These are phyloP conservation scores for Neurospora intermedia DNA, from an alignment of 495 filamentous ascomycete genomes.

Conservation along the genomic window DNA sequence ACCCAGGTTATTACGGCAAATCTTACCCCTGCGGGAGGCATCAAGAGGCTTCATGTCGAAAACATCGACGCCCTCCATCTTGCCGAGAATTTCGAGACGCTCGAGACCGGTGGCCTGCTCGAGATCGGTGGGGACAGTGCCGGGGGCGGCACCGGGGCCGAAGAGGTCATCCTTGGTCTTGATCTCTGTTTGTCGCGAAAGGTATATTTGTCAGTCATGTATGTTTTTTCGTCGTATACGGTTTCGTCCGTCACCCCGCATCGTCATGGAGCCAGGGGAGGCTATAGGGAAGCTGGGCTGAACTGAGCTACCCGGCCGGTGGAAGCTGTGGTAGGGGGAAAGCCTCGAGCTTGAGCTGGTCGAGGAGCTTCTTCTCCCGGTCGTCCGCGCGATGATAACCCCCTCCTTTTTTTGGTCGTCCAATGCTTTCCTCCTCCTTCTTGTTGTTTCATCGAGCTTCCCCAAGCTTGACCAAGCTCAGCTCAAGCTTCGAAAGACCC, in stretches of 20 bases:
- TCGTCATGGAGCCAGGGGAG: background rate
- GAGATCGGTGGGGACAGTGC: conserved; percentile 83
- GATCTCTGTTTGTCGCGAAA: conserved; percentile 52
- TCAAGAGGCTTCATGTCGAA: conserved; percentile 98
- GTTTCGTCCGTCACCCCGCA: background rate
- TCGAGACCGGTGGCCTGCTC: conserved; percentile 95
- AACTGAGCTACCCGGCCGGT: background rate
- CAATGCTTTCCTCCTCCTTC: background rate
- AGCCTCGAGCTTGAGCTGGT: background rate
- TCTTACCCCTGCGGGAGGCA: conserved; percentile 62
- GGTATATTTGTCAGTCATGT: conserved; percentile 12
- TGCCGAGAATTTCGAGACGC: conserved; percentile 95
- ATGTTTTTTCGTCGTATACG: background rate
- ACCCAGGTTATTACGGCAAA: conserved; percentile 26
- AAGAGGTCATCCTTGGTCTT: conserved; percentile 70
- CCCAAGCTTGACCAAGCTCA: background rate
- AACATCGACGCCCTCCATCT: conserved; percentile 96
- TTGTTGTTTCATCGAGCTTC: background rate
- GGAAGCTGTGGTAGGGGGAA: background rate
- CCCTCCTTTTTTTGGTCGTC: background rate
- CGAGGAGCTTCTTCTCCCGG: background rate
- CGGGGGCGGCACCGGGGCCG: conserved; percentile 66
- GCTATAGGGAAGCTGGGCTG: background rate
- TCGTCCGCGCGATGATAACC: background rate
- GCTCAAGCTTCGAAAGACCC: background rate